Percentiles rank a stretch among this genome's conserved stretches.
These are phyloP conservation scores for Leccinum holopus DNA, from an alignment of 1,284 basidiomycete species.

Conservation along the genomic window DNA sequence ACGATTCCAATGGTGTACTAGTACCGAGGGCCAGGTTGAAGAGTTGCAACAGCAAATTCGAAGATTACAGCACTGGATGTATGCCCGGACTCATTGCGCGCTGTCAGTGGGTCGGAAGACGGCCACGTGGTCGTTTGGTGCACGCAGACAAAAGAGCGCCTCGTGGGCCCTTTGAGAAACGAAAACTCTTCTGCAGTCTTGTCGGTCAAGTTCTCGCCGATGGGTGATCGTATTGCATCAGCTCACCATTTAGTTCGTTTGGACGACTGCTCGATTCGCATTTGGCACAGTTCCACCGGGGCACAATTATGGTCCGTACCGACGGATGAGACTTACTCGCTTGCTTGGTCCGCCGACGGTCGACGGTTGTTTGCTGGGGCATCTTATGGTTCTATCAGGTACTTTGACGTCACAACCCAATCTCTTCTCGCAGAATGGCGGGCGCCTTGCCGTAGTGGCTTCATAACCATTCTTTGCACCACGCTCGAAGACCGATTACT, in stretches of 20 bases:
- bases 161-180: background rate
- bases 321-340: conserved; percentile 1
- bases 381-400: background rate
- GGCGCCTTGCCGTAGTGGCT: background rate
- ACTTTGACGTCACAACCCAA: background rate
- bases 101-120: conserved; percentile 6
- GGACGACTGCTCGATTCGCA: background rate
- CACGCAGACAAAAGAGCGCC: background rate
- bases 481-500: conserved; percentile 11
- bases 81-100: conserved; percentile 8
- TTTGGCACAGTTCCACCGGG: conserved; percentile 13
- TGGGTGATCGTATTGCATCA: conserved; percentile 13
- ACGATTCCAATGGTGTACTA: background rate
- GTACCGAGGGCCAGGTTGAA: background rate
- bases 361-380: conserved; percentile 8
- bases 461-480: conserved; percentile 1
- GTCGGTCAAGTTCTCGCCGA: conserved; percentile 21
- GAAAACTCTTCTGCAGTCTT: background rate
- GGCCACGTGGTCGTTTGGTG: conserved; percentile 22
- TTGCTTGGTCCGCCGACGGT: conserved; percentile 15
- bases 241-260: background rate
- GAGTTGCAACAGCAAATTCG: background rate
- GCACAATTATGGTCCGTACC: background rate
- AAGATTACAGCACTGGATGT: conserved; percentile 8
- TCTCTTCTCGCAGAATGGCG: background rate